Evolutionary conservation across 768 basidiomycete genomes (phyloP), one percentile per base, ranked within the genome.

Genomic region (Inosperma sp.): DNA sequence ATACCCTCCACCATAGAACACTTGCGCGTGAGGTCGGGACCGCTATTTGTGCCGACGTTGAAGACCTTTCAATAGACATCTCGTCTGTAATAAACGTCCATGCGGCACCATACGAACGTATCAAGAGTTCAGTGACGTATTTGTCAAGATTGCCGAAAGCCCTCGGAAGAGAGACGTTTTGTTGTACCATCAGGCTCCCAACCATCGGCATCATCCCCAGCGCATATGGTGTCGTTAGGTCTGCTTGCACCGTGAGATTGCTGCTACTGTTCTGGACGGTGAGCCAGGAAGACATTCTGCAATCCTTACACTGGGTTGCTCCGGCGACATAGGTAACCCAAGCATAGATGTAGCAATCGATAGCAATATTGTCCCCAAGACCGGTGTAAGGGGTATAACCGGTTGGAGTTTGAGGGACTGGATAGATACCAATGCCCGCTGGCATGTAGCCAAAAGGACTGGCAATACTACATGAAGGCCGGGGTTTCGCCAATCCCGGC

Each of bases 211-310:
- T 44, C 42, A 30, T 21, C 8, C 4, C 10, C 1, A 44, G 9
- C 4, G 42, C 23, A 9, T 44, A 26, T 1, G 14, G 10, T 3
- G 23, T 30, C 27, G 27, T 29, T 10, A 7, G 9, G 7, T 44
- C 42, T 19, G 27, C 16, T 30, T 13, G 16, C 2, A 44, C 16
- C 9, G 27, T 19, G 17, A 44, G 3, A 4, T 29, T 7, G 1
- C 22, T 44, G 17, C 31, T n/a, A n/a, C n/a, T 29, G 10, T 44
- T 44, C 16, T 44, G 42, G 27, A 43, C 42, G 16, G 42, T 43
- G 7, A 43, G 14, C 42, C 42, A 43, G 9, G 42, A 43, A n/a
- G 42, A 44, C 3, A 44, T 5, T 14, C 42, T 10, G 14, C 42
- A 44, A 4, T 19, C 9, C n/a, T 2, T 44, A 6, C 42, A 44